Evolutionary conservation across 257 asterid genomes (phyloP).

Genomic region (Nicotiana paniculata): DNA sequence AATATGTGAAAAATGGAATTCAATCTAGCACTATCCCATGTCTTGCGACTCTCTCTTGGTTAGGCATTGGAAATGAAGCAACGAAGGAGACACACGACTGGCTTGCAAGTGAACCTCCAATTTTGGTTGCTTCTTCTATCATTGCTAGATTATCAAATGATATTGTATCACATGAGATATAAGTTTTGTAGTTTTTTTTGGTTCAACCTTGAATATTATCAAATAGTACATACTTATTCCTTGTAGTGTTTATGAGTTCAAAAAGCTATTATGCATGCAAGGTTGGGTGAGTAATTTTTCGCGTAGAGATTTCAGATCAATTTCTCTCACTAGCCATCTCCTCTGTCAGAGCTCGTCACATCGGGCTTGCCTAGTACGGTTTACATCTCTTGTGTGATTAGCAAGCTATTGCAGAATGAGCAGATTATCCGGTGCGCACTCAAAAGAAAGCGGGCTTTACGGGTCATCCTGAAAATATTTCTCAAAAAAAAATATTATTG

Average conservation of each 20-base stretch:
- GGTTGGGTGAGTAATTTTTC: too few species aligned
- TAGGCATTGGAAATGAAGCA: conserved; percentile 8
- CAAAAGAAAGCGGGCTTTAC: not conserved
- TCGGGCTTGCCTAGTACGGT: too few species aligned
- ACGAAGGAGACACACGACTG: not conserved
- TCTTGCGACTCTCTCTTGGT: conserved; percentile 1
- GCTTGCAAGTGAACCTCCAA: too few species aligned
- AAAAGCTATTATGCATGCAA: not conserved
- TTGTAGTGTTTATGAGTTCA: not conserved
- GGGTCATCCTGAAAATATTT: too few species aligned
- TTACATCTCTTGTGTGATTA: too few species aligned
- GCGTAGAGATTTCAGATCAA: too few species aligned
- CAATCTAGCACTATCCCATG: not conserved
- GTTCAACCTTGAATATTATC: not conserved
- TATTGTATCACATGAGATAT: conserved; percentile 21
- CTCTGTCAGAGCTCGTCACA: too few species aligned
- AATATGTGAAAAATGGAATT: conserved; percentile 14
- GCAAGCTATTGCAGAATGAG: not conserved
- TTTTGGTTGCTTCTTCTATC: not conserved
- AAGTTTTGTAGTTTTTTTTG: not conserved
- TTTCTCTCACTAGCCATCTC: too few species aligned
- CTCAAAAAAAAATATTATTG: too few species aligned
- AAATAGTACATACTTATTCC: not conserved
- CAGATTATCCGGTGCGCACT: too few species aligned
- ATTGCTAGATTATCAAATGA: conserved; percentile 30